Conservation (phyloP, 106 monocot species). For the Platanthera guangdongensis region DNA sequence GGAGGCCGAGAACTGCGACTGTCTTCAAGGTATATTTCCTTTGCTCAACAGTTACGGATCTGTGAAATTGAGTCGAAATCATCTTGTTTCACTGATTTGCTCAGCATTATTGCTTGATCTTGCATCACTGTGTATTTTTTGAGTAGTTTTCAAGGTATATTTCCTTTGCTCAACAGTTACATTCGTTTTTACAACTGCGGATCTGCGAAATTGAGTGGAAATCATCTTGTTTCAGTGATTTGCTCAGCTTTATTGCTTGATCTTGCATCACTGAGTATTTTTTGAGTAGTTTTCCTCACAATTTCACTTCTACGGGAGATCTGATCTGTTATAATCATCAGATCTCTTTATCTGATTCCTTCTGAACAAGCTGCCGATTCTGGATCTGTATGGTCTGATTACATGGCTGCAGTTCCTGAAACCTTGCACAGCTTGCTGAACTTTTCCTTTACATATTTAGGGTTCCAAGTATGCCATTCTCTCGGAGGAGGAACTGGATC, state of each 20-base stretch:
- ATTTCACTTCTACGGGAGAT: neutral
- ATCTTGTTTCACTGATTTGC: neutral
- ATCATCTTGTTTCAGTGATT: neutral
- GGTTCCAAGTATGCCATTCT: slow-evolving; percentile 6
- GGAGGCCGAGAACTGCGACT: slow-evolving; percentile 7
- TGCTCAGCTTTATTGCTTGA: too few species aligned
- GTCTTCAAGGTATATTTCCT: neutral
- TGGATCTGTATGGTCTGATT: neutral
- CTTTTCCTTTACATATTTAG: neutral
- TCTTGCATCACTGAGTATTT: neutral
- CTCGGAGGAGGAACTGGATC: slow-evolving; percentile 6
- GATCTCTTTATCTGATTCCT: neutral
- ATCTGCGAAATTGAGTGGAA: neutral
- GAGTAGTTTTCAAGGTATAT: too few species aligned
- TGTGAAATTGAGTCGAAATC: neutral
- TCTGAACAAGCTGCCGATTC: neutral
- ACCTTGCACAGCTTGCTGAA: neutral
- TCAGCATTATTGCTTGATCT: neutral
- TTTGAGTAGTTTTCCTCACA: too few species aligned
- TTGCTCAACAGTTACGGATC: neutral
- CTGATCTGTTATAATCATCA: neutral
- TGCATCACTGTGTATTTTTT: neutral
- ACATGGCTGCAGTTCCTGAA: too few species aligned
- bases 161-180: neutral
- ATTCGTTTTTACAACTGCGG: neutral